Evolutionary conservation across 1,284 basidiomycete genomes (phyloP), one percentile per base, ranked within the genome.

Genomic region (Mycena sp.): DNA sequence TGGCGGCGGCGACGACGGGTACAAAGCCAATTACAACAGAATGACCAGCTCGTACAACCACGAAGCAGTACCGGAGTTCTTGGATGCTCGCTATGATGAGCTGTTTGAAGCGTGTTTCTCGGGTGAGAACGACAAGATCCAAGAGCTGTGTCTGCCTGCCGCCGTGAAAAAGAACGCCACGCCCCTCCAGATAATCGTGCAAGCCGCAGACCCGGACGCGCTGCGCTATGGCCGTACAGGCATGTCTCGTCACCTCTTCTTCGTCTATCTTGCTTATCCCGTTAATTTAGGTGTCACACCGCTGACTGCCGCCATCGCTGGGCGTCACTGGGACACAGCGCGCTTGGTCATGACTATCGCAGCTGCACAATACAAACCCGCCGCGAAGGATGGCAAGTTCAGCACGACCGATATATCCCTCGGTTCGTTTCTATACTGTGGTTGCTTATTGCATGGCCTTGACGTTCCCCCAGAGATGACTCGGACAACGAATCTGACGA

Each of bases 321-420:
- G 77, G 11, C 78, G 83, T 11, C 80, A 78, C 23, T 88, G 86
- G 86, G 76, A 79, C 4, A 85, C 85, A 1, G 86, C 84, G 1
- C 80, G 79, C 19, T 73, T 87, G 9, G 77, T 88, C 11, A 70
- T 87, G 35, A 81, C 83, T 1, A 85, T 87, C 61, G 80, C 84
- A 9, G 72, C 73, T 7, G 81, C 85, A 6, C 86, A 88, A 70
- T 84, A 86, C 65, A 74, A 80, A 21, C 76, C 80, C 2, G 69
- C 76, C 0, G 76, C 80, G 6, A 71, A 76, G 2, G 72, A 77
- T 7, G 64, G 48, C 51, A 74, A 74, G 30, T 82, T 83, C 65
- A 73, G 70, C 11, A 67, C 71, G 2, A 71, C 68, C 28, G 68
- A 75, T 28, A 69, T 82, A 28, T 69, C 72, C 25, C 65, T 82